Conservation (phyloP, 2,329 filamentous ascomycete species). For the Xylariaceae sp. region DNA sequence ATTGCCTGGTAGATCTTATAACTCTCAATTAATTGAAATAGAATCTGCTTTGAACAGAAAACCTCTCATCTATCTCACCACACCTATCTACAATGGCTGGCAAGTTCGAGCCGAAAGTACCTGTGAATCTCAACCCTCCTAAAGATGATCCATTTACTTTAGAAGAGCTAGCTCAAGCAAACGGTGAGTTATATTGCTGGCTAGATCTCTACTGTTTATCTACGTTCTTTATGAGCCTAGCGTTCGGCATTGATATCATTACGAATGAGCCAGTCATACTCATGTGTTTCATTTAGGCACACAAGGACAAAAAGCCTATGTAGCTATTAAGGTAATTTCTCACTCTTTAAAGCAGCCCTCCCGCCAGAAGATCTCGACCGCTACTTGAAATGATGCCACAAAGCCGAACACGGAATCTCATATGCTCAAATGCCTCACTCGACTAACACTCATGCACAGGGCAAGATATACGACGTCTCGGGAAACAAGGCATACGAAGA, state of each 20-base stretch:
- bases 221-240: no score
- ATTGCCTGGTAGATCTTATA: background rate
- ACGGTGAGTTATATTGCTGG: slow-evolving; percentile 66
- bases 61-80: slow-evolving; percentile 2
- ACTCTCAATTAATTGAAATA: slow-evolving; percentile 22
- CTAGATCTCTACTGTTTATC: background rate
- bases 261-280: background rate
- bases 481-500: slow-evolving; percentile 86
- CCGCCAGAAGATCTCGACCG: slow-evolving; percentile 30
- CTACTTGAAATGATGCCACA: background rate
- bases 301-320: slow-evolving; percentile 69
- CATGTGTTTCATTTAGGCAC: slow-evolving; percentile 54
- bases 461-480: slow-evolving; percentile 91
- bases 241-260: no score
- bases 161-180: slow-evolving; percentile 79
- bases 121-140: slow-evolving; percentile 78
- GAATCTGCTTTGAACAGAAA: background rate
- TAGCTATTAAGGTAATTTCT: slow-evolving; percentile 69
- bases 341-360: slow-evolving; percentile 34
- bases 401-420: background rate
- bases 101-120: slow-evolving; percentile 79
- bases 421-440: background rate
- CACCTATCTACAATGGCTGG: slow-evolving; percentile 55
- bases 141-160: slow-evolving; percentile 86
- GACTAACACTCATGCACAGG: slow-evolving; percentile 54